Evolutionary conservation across 2,329 filamentous ascomycete genomes (phyloP).

Genomic region (Microcera coccophila): DNA sequence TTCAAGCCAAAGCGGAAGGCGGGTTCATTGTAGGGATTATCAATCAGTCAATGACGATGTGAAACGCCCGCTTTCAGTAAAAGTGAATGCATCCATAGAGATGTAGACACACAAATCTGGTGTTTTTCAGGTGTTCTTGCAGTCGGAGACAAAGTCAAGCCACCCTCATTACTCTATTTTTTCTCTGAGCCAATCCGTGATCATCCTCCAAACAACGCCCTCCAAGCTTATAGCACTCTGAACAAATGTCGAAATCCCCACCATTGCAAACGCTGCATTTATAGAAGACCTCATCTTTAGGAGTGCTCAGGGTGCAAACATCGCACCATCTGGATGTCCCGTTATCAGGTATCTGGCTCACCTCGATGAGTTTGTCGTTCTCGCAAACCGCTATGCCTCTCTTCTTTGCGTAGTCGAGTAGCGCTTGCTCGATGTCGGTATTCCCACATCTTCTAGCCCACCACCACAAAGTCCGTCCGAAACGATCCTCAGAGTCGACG

Average conservation of each 20-base stretch:
- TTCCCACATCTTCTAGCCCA: not conserved
- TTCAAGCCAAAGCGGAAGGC: too few species aligned
- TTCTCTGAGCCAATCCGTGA: not conserved
- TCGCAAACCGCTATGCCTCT: not conserved
- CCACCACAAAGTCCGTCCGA: not conserved
- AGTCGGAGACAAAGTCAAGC: too few species aligned
- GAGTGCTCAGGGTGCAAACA: not conserved
- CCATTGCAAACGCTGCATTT: not conserved
- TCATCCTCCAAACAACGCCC: not conserved
- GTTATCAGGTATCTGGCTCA: not conserved
- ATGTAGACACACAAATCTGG: too few species aligned
- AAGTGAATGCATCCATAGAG: too few species aligned
- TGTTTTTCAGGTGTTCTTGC: too few species aligned
- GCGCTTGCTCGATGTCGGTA: not conserved
- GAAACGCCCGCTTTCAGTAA: too few species aligned
- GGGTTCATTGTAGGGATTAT: too few species aligned
- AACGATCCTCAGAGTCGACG: not conserved
- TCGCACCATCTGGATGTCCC: not conserved
- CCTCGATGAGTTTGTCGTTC: not conserved
- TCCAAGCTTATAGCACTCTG: not conserved
- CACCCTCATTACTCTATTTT: too few species aligned
- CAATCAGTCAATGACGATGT: too few species aligned
- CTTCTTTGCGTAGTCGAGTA: not conserved
- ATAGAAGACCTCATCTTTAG: not conserved
- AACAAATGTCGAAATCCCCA: not conserved